Conservation (phyloP, 2,329 filamentous ascomycete species). For the Fusarium agapanthi region DNA sequence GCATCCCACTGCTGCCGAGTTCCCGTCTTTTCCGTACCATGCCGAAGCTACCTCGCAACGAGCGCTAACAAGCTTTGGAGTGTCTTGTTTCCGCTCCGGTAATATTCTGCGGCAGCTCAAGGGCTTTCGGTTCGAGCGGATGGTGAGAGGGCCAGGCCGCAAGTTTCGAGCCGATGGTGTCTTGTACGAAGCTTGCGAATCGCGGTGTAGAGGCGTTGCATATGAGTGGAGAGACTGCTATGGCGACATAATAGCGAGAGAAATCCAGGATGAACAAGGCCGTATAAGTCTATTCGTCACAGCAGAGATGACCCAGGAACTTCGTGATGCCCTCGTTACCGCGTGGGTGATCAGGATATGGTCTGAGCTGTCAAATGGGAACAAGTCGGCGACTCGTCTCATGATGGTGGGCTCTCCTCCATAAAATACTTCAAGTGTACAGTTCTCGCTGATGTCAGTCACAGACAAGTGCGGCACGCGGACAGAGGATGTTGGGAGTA, state of each 20-base stretch:
- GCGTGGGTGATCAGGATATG: constrained; percentile 50
- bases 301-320: constrained; percentile 40
- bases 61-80: constrained; percentile 43
- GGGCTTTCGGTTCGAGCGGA: constrained; percentile 45
- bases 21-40: constrained; percentile 45
- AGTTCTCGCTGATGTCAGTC: constrained; percentile 13
- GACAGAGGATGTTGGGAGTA: constrained; percentile 4
- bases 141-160: constrained; percentile 36
- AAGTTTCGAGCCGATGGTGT: constrained; percentile 33
- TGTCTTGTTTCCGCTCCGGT: constrained; percentile 38
- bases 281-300: constrained; percentile 45
- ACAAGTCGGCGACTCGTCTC: constrained; percentile 42
- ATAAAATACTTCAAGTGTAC: not conserved
- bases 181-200: constrained; percentile 43
- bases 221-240: constrained; percentile 47
- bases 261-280: constrained; percentile 41
- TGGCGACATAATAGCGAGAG: constrained; percentile 44
- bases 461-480: constrained; percentile 23
- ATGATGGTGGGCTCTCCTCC: constrained; percentile 23
- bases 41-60: constrained; percentile 45
- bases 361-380: constrained; percentile 43
- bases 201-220: constrained; percentile 38
- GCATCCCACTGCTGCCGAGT: constrained; percentile 42
- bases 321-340: constrained; percentile 47
- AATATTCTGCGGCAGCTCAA: constrained; percentile 34